A percentile compares a stretch with the other conserved stretches of the same genome.
phyloP scores from a whole-genome alignment of 2,329 filamentous ascomycete species.

The Aspergillus costaricaensis region DNA sequence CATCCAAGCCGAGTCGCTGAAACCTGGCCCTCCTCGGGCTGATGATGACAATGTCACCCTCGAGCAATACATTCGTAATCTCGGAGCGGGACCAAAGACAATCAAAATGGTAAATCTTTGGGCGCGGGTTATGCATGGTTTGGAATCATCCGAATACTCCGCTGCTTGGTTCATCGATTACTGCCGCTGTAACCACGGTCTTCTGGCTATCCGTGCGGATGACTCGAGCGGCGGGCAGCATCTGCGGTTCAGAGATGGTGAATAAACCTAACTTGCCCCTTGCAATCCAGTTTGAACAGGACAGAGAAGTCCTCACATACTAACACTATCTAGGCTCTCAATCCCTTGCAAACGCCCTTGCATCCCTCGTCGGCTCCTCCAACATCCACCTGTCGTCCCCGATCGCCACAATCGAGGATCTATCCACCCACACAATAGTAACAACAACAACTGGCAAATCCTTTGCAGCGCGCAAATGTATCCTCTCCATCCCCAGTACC shows the following conservation, averaged over 20 bases:
- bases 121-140: constrained; percentile 42
- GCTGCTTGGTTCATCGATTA: constrained; percentile 45
- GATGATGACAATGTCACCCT: constrained; percentile 38
- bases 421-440: constrained; percentile 3
- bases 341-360: constrained; percentile 10
- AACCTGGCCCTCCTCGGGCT: constrained; percentile 15
- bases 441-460: constrained; percentile 4
- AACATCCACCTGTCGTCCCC: neutral
- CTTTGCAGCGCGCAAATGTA: constrained; percentile 35
- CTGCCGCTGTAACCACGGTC: constrained; percentile 38
- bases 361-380: neutral
- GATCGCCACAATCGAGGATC: constrained; percentile 2
- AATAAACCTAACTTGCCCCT: neutral
- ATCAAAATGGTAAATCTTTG: constrained; percentile 41
- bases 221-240: constrained; percentile 41
- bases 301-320: too few species aligned
- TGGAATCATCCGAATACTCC: constrained; percentile 40
- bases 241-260: constrained; percentile 30
- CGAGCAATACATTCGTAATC: constrained; percentile 39
- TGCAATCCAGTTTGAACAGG: too few species aligned
- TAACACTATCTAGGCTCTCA: constrained; percentile 1
- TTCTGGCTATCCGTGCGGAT: constrained; percentile 40
- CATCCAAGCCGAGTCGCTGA: constrained; percentile 38
- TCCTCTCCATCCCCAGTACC: constrained; percentile 54
- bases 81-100: constrained; percentile 35